These are phyloP conservation scores for Kodamaea sp. DNA, from an alignment of 1,139 yeast genomes.

Conservation along the genomic window DNA sequence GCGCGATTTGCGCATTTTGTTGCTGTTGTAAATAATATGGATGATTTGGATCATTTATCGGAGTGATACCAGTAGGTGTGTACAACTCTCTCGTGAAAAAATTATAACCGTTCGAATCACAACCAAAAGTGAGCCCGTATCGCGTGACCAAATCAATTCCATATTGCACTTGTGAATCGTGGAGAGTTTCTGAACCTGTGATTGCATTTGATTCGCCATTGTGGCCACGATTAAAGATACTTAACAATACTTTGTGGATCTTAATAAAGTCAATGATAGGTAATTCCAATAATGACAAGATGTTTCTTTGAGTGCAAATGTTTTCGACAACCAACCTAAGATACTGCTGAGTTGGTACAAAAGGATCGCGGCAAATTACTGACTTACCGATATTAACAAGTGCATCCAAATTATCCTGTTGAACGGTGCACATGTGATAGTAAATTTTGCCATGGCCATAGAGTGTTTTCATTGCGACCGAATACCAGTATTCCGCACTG, in stretches of 20 bases:
- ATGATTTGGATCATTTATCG: conserved; percentile 27
- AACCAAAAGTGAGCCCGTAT: conserved; percentile 68
- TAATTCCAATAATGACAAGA: conserved; percentile 53
- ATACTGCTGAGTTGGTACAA: conserved; percentile 77
- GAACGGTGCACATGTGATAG: conserved; percentile 81
- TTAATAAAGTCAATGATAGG: conserved; percentile 65
- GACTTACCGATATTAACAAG: conserved; percentile 74
- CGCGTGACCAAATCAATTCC: conserved; percentile 64
- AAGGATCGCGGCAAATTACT: conserved; percentile 74
- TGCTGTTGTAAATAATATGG: conserved; percentile 32
- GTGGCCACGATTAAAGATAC: conserved; percentile 33
- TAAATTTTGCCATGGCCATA: conserved; percentile 79
- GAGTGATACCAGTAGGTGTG: conserved; percentile 32
- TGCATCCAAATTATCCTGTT: conserved; percentile 75
- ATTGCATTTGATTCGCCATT: conserved; percentile 12
- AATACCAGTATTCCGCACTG: conserved; percentile 76
- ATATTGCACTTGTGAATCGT: conserved; percentile 44
- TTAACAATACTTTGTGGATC: conserved; percentile 56
- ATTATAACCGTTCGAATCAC: conserved; percentile 62
- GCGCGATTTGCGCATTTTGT: conserved; percentile 12
- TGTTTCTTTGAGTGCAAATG: conserved; percentile 68
- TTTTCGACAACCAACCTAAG: conserved; percentile 73
- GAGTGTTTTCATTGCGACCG: conserved; percentile 62
- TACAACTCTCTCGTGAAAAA: conserved; percentile 54
- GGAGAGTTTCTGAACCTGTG: conserved; percentile 25